Base-by-base conservation (phyloP, 1,139 yeast species). In the Magnusiomyces suaveolens region DNA sequence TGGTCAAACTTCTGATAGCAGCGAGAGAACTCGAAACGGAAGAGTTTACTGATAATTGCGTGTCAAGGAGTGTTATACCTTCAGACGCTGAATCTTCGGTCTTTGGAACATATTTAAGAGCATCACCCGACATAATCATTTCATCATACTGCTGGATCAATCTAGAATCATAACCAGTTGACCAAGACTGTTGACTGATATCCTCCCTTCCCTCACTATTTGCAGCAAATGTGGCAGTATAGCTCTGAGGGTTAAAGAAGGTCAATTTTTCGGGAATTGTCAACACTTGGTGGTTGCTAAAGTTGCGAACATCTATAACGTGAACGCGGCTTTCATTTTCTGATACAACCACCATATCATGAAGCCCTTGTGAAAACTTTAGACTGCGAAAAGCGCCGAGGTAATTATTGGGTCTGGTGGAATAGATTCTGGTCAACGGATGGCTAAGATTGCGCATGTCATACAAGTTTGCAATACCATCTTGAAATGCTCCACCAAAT, bases 321-420 rank as follows among this genome's bases (percentile, higher is more conserved):
- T 89, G 97, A 1, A 89, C 87, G 54, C 96, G 74, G 0, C 95
- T 94, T 56, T 82, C 86, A 64, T 89, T 96, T 66, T 89, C 97
- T 54, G 87, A 79, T 1, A 89, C 74, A 54, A 86, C 80, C 61
- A 89, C 72, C 57, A 88, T 69, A 67, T 89, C 96, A 63, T 84
- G 89, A 26, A 84, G 75, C n/a, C 86, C 84, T 50, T 80, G 76
- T 16, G 90, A 78, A 63, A 87, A 87, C 65, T 79, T 81, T 65
- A 90, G 76, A 57, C 82, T 79, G 53, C 92, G 69, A 65, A 82
- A 81, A 2, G 84, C 83, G 0, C 86, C 85, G 26, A 73, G 65
- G 46, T 63, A 57, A 38, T 64, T 66, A 21, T 59, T 58, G 6
- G 69, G 65, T 18, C 73, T 58, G n/a, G 73, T 62, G 6, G 72